Evolutionary conservation across 306 rosid genomes (phyloP).

Genomic region (Alnus rubra): DNA sequence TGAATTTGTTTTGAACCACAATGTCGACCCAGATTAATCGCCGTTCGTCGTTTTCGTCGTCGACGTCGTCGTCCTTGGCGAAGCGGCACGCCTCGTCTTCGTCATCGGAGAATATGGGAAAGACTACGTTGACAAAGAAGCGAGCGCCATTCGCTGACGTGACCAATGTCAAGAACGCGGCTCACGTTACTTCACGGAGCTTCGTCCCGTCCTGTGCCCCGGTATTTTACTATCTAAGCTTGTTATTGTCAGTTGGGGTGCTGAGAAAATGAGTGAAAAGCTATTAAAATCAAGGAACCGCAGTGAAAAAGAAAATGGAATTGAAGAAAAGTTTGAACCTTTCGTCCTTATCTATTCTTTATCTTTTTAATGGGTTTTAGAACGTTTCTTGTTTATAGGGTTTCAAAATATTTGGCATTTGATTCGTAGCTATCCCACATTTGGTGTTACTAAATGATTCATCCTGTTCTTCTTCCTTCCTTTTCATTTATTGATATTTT

Average conservation of each 20-base stretch:
- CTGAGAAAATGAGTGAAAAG: neutral
- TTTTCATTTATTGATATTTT: neutral
- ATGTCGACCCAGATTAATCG: slow-evolving; percentile 69
- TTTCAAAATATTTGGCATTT: neutral
- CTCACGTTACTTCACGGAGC: slow-evolving; percentile 40
- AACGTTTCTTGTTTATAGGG: neutral
- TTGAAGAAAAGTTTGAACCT: neutral
- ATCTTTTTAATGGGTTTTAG: neutral
- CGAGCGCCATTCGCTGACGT: slow-evolving; percentile 83
- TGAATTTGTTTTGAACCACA: slow-evolving; percentile 29
- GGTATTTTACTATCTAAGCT: slow-evolving; percentile 35
- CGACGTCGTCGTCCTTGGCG: slow-evolving; percentile 75
- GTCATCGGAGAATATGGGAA: slow-evolving; percentile 44
- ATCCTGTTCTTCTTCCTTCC: neutral
- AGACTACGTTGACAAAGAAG: slow-evolving; percentile 59
- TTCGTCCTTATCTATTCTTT: neutral
- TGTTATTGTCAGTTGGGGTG: neutral
- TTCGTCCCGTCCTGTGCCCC: slow-evolving; percentile 37
- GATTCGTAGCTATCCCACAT: neutral
- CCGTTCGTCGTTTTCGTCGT: slow-evolving; percentile 72
- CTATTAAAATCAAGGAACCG: neutral
- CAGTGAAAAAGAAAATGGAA: neutral
- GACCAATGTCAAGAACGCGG: slow-evolving; percentile 55
- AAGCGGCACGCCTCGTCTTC: slow-evolving; percentile 65
- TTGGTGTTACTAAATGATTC: neutral